Conservation (phyloP, 2,329 filamentous ascomycete genomes). For the Calonectria multiphialidica region DNA sequence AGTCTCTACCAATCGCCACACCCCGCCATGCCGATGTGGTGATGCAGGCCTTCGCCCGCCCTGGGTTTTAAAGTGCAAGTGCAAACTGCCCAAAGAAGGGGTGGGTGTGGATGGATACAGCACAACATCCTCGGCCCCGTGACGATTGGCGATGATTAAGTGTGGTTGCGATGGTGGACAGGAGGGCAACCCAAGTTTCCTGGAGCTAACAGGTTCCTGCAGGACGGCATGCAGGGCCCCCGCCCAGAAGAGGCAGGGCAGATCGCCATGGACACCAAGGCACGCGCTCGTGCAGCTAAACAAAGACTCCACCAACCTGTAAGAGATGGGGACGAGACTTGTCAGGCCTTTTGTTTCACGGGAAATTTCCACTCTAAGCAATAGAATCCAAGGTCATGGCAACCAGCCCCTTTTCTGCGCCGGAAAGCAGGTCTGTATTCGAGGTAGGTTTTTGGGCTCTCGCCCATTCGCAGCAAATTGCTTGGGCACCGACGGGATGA, state of each 20-base stretch:
- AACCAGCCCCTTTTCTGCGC: constrained; percentile 8
- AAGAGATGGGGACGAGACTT: background rate
- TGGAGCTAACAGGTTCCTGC: constrained; percentile 11
- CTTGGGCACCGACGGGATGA: constrained; percentile 36
- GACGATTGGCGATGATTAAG: background rate
- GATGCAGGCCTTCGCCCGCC: constrained; percentile 1
- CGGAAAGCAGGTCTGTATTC: background rate
- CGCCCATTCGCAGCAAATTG: constrained; percentile 7
- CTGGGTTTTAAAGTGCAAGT: background rate
- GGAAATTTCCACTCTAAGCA: background rate
- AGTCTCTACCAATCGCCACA: background rate
- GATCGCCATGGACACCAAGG: constrained; percentile 2
- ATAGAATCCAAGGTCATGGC: background rate
- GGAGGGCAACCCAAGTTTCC: background rate
- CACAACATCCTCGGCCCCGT: background rate
- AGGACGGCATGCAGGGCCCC: constrained; percentile 7
- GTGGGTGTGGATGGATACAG: constrained; percentile 3
- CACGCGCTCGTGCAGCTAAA: background rate
- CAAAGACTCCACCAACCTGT: background rate
- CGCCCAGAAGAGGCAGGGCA: background rate
- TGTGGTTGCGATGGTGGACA: background rate
- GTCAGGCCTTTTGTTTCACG: constrained; percentile 1
- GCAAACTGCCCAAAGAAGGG: background rate
- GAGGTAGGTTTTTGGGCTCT: constrained; percentile 14
- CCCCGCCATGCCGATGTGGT: background rate